These are phyloP conservation scores for Ophiocordyceps camponoti-leonardi DNA, from an alignment of 2,329 filamentous ascomycete species.

Conservation along the genomic window DNA sequence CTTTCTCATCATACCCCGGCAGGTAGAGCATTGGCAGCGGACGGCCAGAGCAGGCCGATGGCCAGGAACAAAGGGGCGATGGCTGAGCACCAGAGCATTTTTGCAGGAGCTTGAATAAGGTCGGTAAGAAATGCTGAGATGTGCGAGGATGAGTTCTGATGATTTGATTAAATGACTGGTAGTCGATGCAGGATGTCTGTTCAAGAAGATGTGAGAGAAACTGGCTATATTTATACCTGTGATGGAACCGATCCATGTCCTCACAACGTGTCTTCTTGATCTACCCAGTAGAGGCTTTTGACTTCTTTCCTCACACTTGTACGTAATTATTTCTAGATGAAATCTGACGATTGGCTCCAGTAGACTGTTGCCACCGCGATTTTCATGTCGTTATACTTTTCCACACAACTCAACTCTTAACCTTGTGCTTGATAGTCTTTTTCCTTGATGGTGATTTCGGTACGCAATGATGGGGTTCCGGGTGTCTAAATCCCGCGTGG, in stretches of 20 bases:
- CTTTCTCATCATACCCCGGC: not conserved
- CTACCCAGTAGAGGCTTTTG: not conserved
- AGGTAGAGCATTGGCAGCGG: not conserved
- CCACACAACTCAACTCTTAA: not conserved
- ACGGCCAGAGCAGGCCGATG: not conserved
- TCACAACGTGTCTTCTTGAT: not conserved
- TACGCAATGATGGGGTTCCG: not conserved
- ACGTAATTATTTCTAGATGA: not conserved
- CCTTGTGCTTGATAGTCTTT: not conserved
- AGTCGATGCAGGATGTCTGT: not conserved
- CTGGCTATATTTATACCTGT: not conserved
- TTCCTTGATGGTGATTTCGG: not conserved
- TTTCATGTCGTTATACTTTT: not conserved
- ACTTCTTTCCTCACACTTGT: not conserved
- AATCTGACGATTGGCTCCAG: no score
- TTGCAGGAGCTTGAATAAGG: not conserved
- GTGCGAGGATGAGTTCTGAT: not conserved
- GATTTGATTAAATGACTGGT: not conserved
- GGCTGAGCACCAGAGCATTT: not conserved
- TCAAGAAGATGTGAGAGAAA: not conserved
- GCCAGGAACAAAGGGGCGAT: not conserved
- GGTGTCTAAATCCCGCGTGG: not conserved
- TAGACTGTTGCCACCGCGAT: not conserved
- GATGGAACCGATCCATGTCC: not conserved
- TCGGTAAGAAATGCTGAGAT: not conserved